Base-by-base conservation (phyloP, 805 yeast genomes). In the Yarrowia sp. region DNA sequence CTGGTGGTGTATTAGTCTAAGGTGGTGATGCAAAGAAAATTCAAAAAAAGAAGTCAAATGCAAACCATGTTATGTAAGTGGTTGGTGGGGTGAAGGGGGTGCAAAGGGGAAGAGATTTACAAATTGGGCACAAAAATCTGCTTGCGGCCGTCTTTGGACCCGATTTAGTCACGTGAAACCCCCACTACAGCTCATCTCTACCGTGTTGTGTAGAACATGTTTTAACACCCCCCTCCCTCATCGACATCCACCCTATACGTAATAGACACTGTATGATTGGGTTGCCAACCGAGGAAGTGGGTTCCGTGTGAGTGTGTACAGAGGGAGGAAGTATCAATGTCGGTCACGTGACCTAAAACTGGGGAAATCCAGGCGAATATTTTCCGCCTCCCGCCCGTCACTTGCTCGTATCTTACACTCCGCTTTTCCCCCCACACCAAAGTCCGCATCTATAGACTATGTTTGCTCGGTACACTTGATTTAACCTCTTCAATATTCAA, bases 1-100 rank as follows among this genome's bases (percentile, higher is more conserved):
- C 46, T 35, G 36, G 46, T 54, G 61, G 28, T 26, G 38, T 12
- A 24, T 16, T 51, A 51, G 41, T 51, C 28, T 51, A 35, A 35
- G 41, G 46, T 54, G 46, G 44, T 54, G 61, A 54, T 54, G 61
- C 61, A 54, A 38, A 54, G 46, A 38, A 54, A 54, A 54, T 36
- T 54, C 46, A 36, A 38, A 51, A 22, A 14, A 11, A 51, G 33
- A 33, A 36, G 44, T 22, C 61, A 54, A 54, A 54, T 54, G 46
- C 40, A 36, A 54, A 54, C 35, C 61, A 54, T 54, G 43, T 33
- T 8, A 19, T 43, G 22, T 22, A 35, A n/a, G 43, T 21, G 38
- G 58, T 14, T 21, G 59, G 59, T 6, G 28, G 17, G 28, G 19
- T 24, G 30, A 16, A 24, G 22, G 30, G 41, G 21, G 8, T 11